Conservation (phyloP, 2,329 filamentous ascomycete genomes). For the Orbilia blumenaviensis region DNA sequence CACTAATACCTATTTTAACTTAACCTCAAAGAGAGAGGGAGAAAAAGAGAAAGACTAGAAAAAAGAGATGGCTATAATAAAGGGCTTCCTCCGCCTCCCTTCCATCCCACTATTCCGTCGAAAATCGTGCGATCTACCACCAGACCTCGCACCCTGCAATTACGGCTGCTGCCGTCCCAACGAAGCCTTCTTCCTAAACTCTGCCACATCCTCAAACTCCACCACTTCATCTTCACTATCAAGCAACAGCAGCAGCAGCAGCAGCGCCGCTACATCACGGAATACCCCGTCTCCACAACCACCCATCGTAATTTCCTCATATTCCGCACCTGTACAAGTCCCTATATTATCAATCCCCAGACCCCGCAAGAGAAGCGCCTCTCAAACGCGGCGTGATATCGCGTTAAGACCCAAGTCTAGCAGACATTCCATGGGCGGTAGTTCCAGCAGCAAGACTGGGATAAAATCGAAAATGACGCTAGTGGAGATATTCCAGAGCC, state of each 20-base stretch:
- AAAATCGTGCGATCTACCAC: slow-evolving; percentile 42
- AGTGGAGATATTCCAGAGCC: slow-evolving; percentile 61
- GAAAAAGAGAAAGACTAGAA: neutral
- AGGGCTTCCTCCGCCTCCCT: slow-evolving; percentile 27
- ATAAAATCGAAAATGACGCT: slow-evolving; percentile 56
- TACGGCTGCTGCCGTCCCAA: slow-evolving; percentile 46
- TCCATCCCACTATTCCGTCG: slow-evolving; percentile 37
- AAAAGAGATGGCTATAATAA: slow-evolving; percentile 46
- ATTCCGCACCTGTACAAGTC: slow-evolving; percentile 35
- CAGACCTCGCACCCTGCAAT: slow-evolving; percentile 48
- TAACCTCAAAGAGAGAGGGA: neutral
- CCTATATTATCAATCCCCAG: slow-evolving; percentile 47
- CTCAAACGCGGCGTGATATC: neutral
- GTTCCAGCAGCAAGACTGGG: neutral
- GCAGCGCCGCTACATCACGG: neutral
- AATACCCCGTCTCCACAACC: slow-evolving; percentile 58
- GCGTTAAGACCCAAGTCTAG: neutral
- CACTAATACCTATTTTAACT: too few species aligned
- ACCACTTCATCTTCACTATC: slow-evolving; percentile 58
- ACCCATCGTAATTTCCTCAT: slow-evolving; percentile 56
- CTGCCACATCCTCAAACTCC: slow-evolving; percentile 54
- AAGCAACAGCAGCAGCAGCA: slow-evolving; percentile 59
- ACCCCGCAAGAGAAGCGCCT: slow-evolving; percentile 23
- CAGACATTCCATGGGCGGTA: slow-evolving; percentile 2
- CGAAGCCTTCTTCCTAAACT: slow-evolving; percentile 47